Base-by-base conservation (phyloP, 1,284 basidiomycete species). In the Malassezia dermatis region DNA sequence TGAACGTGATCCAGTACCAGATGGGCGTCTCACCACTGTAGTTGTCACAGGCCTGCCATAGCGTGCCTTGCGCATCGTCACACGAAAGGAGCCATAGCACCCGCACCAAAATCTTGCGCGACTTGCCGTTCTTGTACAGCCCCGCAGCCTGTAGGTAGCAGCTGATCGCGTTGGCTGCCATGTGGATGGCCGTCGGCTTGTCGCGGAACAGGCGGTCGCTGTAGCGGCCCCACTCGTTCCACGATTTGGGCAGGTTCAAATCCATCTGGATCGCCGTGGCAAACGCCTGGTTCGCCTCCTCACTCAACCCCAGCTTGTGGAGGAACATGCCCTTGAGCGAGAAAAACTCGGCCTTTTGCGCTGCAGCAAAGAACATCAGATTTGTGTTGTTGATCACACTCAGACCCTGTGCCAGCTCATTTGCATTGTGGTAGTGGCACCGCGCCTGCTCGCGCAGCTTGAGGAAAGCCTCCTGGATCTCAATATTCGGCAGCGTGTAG, bases 301-400 rank as follows among this genome's bases (percentile, higher is more conserved):
- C 89, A 61, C 84, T 83, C 43, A 89, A 83, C 19, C 83, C 84
- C 45, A 90, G 82, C 58, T 86, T 84, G 44, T 89, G 88, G 66
- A 95, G 86, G 79, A 98, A 99, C 89, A 98, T 95, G 48, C 89
- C 94, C 77, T 99, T 99, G 73, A 98, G 79, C n/a, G 93, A 98
- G 75, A 90, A 90, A 78, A 99, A 99, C 75, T 99, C 94, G 28
- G 94, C 89, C 76, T 98, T 98, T 75, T 99, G 94, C 4, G 84
- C 78, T 8, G 80, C 83, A 13, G 89, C 89, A 78, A 99, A 99
- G 80, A 96, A 99, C 82, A 95, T 89, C 58, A 99, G 78, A 75
- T 99, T 99, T 24, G 94, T 99, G 71, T 95, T 98, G 78, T 95
- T 98, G 81, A 99, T 98, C 56, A 95, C 89, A 69, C 98, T 94